Conservation (phyloP, 345 rosid species). For the Reutealis trisperma region DNA sequence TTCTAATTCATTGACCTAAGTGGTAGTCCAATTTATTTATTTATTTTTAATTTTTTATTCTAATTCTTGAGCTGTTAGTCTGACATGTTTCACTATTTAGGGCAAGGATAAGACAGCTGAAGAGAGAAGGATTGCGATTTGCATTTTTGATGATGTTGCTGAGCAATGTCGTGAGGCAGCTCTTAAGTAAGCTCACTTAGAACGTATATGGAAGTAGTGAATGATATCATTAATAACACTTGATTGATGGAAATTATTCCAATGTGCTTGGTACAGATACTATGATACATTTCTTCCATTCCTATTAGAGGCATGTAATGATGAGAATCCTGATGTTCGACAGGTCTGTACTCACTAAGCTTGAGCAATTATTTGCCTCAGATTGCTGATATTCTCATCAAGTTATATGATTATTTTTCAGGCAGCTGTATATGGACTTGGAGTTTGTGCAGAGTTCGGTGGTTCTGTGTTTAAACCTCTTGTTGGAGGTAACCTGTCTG, state of each 20-base stretch:
- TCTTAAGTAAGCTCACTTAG: slow-evolving; percentile 60
- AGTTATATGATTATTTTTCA: slow-evolving; percentile 35
- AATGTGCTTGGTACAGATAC: slow-evolving; percentile 53
- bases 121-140: slow-evolving; percentile 98
- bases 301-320: slow-evolving; percentile 97
- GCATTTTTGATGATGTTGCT: slow-evolving; percentile 99
- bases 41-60: background rate
- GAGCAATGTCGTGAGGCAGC: slow-evolving; percentile 97
- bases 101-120: slow-evolving; percentile 98
- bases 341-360: slow-evolving; percentile 52
- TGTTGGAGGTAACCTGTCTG: slow-evolving; percentile 71
- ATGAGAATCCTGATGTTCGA: slow-evolving; percentile 89
- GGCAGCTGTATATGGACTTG: slow-evolving; percentile 99
- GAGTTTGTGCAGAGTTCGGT: slow-evolving; percentile 99
- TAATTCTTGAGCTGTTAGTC: background rate
- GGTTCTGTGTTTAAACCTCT: slow-evolving; percentile 85
- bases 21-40: background rate
- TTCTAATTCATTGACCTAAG: background rate
- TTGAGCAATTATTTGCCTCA: slow-evolving; percentile 11
- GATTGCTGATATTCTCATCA: slow-evolving; percentile 9
- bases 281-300: slow-evolving; percentile 96
- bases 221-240: slow-evolving; percentile 15
- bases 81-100: slow-evolving; percentile 42
- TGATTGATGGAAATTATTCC: slow-evolving; percentile 22
- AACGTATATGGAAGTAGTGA: background rate